Evolutionary conservation across 495 filamentous ascomycete genomes (phyloP), one percentile per base, ranked within the genome.

Genomic region (Penicillium goetzii): DNA sequence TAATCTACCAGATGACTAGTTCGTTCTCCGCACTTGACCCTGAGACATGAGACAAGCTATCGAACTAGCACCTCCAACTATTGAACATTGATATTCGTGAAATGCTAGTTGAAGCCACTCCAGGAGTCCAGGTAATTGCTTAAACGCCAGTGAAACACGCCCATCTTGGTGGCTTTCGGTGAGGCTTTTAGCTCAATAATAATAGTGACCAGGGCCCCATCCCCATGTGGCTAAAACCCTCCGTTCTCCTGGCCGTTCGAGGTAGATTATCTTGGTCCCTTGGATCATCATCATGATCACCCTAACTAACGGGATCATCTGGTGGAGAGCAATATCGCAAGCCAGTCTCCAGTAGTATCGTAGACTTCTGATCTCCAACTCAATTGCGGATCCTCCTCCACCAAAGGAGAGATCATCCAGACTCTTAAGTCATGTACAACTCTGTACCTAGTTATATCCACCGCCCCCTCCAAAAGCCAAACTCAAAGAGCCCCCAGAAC

Each of bases 361-460:
- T 34, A 15, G 52, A 15, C 7, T 6, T 21, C 25, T 53, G 51
- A 1, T 4, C 11, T 43, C 60, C 36, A 52, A 58, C 57, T 66
- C 63, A 50, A 64, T 41, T 50, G 70, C 62, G 63, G 68, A 72
- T 72, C 70, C 64, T 65, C 65, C 62, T 68, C 67, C 68, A 67
- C 69, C 47, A 59, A 58, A 34, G 68, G 41, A 62, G 68, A 66
- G 64, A 64, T 68, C 63, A 25, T 49, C n/a, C n/a, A n/a, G n/a
- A n/a, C n/a, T n/a, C 25, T 9, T 28, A 21, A 21, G 7, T 21
- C 19, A 50, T 17, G 15, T 14, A n/a, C 30, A 7, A 15, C 4
- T n/a, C 38, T 41, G 15, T 4, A 41, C 12, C 17, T 41, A 17
- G 12, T 14, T 2, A 58, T 64, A 62, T 62, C 68, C 65, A 67